Percentiles rank a stretch among this genome's conserved stretches.
Conservation (phyloP, 371 early-diverging fungal genomes). For the Saksenaea vasiformis region DNA sequence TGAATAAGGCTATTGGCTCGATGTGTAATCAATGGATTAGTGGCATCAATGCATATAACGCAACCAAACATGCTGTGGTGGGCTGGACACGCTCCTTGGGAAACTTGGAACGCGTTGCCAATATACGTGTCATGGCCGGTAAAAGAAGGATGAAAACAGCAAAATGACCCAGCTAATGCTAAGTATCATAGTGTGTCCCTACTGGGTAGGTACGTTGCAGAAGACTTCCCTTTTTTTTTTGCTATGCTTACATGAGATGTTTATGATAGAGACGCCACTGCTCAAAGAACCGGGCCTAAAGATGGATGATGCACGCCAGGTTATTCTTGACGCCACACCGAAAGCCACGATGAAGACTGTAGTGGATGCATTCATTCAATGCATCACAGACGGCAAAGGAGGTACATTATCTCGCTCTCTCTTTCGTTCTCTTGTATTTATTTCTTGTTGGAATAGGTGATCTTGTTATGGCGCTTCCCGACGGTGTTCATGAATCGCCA, state of each 20-base stretch:
- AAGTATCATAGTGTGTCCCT: conserved; percentile 10
- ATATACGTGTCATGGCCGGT: conserved; percentile 25
- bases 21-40: too few relatives aligned
- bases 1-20: too few relatives aligned
- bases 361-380: conserved; percentile 51
- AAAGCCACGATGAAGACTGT: conserved; percentile 42
- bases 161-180: too few relatives aligned
- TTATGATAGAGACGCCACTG: neutral
- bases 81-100: conserved; percentile 23
- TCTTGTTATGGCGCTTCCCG: neutral
- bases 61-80: conserved; percentile 22
- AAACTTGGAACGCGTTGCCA: conserved; percentile 14
- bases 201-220: conserved; percentile 8
- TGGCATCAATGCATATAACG: neutral
- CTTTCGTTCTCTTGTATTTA: too few relatives aligned
- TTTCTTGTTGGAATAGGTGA: neutral
- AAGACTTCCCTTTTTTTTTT: neutral
- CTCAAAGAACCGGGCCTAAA: neutral
- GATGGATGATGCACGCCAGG: neutral
- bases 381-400: conserved; percentile 43
- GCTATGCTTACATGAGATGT: neutral
- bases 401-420: neutral
- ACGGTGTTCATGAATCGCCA: too few relatives aligned
- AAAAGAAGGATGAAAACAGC: conserved; percentile 1
- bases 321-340: neutral